Conservation (phyloP, 345 rosid species). For the Aethionema arabicum region DNA sequence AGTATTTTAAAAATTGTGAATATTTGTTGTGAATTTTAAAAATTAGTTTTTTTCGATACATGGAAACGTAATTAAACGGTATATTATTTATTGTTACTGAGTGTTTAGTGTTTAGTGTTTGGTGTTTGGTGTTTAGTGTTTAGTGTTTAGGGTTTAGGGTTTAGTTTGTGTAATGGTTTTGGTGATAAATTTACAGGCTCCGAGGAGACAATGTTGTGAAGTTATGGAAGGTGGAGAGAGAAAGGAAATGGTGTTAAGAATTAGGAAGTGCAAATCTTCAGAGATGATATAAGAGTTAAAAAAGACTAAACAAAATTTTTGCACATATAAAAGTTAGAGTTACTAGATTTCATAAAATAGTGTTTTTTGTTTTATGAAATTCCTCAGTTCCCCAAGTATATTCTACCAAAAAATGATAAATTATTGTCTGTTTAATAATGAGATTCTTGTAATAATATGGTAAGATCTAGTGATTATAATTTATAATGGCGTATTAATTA, state of each 20-base stretch:
- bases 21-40: too few species aligned
- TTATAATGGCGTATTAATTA: too few species aligned
- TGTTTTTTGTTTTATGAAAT: background rate
- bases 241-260: conserved; percentile 46
- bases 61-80: too few species aligned
- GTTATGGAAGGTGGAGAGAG: conserved; percentile 42
- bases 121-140: too few species aligned
- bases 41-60: too few species aligned
- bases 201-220: conserved; percentile 63
- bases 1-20: too few species aligned
- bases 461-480: too few species aligned
- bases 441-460: background rate
- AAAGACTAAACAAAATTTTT: conserved; percentile 4
- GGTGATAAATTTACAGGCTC: conserved; percentile 39
- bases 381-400: background rate
- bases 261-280: conserved; percentile 60
- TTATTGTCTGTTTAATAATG: background rate
- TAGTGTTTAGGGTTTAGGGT: background rate
- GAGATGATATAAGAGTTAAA: conserved; percentile 42
- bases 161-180: background rate
- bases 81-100: too few species aligned
- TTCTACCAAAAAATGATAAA: background rate
- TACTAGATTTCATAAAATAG: too few species aligned
- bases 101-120: too few species aligned
- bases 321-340: conserved; percentile 8